Conservation (phyloP, 2,329 filamentous ascomycete genomes). For the Amylocarpus encephaloides region DNA sequence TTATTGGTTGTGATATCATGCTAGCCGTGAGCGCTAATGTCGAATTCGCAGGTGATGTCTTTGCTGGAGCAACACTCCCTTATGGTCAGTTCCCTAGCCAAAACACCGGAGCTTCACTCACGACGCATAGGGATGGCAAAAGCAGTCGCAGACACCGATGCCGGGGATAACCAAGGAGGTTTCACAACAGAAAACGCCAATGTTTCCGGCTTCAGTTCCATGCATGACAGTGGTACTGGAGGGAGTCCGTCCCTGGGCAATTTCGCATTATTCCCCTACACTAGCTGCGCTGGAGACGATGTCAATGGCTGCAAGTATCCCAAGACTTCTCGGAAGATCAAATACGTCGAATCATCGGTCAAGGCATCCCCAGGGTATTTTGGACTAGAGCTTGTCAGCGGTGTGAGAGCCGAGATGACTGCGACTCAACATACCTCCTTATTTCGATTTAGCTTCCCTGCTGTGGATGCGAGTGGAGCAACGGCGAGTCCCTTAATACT, state of each 20-base stretch:
- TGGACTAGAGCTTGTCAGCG: conserved; percentile 48
- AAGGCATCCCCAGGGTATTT: conserved; percentile 60
- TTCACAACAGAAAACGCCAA: conserved; percentile 41
- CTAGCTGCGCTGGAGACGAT: conserved; percentile 38
- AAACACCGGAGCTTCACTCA: conserved; percentile 3
- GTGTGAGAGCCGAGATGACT: conserved; percentile 60
- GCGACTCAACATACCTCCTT: conserved; percentile 55
- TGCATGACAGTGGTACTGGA: conserved; percentile 41
- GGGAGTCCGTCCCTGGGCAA: conserved; percentile 41
- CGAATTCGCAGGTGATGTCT: conserved; percentile 38
- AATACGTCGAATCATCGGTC: conserved; percentile 40
- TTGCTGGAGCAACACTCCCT: conserved; percentile 47
- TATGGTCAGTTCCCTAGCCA: conserved; percentile 29
- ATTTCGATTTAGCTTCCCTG: conserved; percentile 58
- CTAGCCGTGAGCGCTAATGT: background rate
- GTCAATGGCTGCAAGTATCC: conserved; percentile 52
- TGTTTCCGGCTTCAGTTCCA: conserved; percentile 45
- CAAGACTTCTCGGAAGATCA: conserved; percentile 40
- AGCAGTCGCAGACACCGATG: conserved; percentile 45
- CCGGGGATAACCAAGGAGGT: conserved; percentile 39
- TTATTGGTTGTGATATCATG: background rate
- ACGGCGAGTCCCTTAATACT: conserved; percentile 48
- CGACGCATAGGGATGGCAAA: conserved; percentile 44
- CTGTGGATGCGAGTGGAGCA: conserved; percentile 32
- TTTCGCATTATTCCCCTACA: conserved; percentile 41